These are phyloP conservation scores for Melocanna baccifera DNA, from an alignment of 176 grass and related monocot genomes.

Conservation along the genomic window DNA sequence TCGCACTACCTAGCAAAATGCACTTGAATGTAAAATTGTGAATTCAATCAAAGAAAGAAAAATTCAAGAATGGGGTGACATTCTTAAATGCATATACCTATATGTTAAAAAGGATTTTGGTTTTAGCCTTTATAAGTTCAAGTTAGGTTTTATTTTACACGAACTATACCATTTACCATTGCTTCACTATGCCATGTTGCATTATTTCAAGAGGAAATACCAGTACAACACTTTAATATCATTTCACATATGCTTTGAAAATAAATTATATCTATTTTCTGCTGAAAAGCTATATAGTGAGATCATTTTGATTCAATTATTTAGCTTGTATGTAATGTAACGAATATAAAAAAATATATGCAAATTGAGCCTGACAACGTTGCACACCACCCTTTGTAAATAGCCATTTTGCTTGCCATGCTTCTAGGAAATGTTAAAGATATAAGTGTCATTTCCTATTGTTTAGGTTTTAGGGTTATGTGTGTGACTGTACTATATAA, in stretches of 20 bases:
- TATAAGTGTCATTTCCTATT: too few relatives aligned
- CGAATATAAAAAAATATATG: background rate
- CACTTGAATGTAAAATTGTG: background rate
- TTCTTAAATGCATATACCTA: background rate
- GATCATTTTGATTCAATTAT: background rate
- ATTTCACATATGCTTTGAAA: background rate
- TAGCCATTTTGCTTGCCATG: background rate
- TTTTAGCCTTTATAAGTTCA: background rate
- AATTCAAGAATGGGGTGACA: background rate
- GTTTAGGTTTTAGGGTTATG: too few relatives aligned
- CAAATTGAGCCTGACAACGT: background rate
- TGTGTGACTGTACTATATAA: too few relatives aligned
- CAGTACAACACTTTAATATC: background rate
- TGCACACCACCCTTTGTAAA: background rate
- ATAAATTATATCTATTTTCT: background rate
- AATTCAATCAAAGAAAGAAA: background rate
- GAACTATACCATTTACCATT: background rate
- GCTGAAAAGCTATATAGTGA: background rate
- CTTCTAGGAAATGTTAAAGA: too few relatives aligned
- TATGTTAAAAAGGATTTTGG: background rate
- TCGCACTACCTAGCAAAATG: background rate
- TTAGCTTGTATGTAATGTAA: constrained; percentile 2
- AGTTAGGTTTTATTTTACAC: background rate
- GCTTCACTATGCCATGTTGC: background rate
- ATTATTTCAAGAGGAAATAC: background rate